Base-by-base conservation (phyloP, 495 filamentous ascomycete species). In the Mytilinidion resinicola region DNA sequence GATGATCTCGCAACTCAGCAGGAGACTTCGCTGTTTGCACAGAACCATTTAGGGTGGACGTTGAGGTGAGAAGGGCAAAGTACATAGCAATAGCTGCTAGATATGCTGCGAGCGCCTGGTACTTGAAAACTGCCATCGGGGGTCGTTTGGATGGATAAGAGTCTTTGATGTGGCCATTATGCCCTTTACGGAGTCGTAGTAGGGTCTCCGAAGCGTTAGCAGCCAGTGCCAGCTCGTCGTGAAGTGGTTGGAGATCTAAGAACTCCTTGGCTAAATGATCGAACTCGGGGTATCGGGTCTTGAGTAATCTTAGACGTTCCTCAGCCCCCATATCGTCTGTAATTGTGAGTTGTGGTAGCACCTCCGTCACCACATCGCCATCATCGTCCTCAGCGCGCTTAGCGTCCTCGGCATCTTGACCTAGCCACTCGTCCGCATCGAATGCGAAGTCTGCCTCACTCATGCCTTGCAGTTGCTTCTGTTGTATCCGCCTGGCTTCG, bases 361-460 rank as follows among this genome's bases (percentile, higher is more conserved):
- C 80, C 68, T 97, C 93, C 9, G 83, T 90, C 9, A 96, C 82
- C 14, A 85, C 80, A 43, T 64, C 39, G 36, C 53, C 63, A 3
- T 17, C 50, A 4, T 80, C 77, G 25, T 74, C 69, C 34, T 75
- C 70, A 4, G 72, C 81, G 0, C 67, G 73, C 30, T 76, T 72
- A 1, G 72, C 80, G 1, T 69, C 72, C 1, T 70, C 73, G 1
- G 80, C 76, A 4, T 74, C 78, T 21, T 74, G 68, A 4, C 79
- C 77, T 19, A 82, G 62, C 93, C 92, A 96, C 55, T 92, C 90
- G 39, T 80, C 79, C 69, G 95, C 89, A 61, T 96, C 89, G 54
- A 96, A 95, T 1, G 88, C 84, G 66, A 95, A 97, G 69, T 98
- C 95, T 41, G 84, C 88, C 66, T 93, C 91, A 14, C 83, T 78